These are phyloP conservation scores for Mycena belliarum DNA, from an alignment of 768 basidiomycete genomes.

Conservation along the genomic window DNA sequence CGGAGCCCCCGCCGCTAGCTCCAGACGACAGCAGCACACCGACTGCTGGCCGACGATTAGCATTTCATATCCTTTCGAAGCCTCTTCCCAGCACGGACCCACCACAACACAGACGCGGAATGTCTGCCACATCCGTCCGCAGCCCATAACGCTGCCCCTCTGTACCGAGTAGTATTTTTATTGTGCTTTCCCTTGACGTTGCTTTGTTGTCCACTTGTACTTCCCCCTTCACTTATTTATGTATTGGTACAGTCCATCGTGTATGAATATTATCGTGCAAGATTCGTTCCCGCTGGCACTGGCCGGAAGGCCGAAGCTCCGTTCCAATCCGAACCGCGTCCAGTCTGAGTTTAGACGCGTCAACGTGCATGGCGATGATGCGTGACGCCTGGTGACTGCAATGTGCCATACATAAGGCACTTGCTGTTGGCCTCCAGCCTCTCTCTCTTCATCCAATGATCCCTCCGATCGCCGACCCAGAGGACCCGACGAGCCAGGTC, in stretches of 20 bases:
- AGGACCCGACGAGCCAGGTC: conserved; percentile 80
- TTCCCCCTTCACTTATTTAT: conserved; percentile 21
- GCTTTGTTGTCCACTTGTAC: conserved; percentile 23
- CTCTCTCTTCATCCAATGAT: conserved; percentile 46
- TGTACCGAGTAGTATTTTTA: conserved; percentile 19
- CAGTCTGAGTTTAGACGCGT: not conserved
- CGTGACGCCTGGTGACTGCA: not conserved
- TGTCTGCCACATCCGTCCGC: conserved; percentile 53
- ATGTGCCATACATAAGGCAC: conserved; percentile 10
- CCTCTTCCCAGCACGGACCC: conserved; percentile 42
- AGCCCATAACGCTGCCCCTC: conserved; percentile 30
- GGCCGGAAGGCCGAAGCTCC: no score
- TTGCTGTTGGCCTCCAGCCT: conserved; percentile 4
- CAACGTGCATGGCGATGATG: no score
- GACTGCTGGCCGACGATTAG: conserved; percentile 63
- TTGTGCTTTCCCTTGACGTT: conserved; percentile 6
- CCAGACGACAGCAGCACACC: conserved; percentile 51
- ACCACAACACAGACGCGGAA: conserved; percentile 50
- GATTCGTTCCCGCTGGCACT: conserved; percentile 3
- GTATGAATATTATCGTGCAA: conserved; percentile 16
- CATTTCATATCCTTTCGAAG: conserved; percentile 70
- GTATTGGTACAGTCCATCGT: conserved; percentile 22
- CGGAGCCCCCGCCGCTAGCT: conserved; percentile 56
- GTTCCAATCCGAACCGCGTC: no score
- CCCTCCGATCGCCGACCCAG: conserved; percentile 59